Evolutionary conservation across 2,329 filamentous ascomycete genomes (phyloP), one percentile per base, ranked within the genome.

Genomic region (Colletotrichum orchidophilum): DNA sequence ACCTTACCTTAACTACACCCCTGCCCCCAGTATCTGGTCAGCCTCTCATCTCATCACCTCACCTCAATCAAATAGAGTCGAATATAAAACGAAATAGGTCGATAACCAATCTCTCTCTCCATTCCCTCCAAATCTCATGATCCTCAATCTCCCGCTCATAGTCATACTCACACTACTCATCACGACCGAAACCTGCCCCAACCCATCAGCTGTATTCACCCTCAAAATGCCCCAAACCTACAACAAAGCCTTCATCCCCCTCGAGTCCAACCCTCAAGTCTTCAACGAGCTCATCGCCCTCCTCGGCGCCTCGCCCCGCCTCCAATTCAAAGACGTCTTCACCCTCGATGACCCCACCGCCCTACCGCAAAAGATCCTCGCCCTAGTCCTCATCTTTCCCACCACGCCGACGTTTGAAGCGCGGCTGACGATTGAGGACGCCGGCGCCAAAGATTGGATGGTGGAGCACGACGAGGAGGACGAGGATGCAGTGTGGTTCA

Each of bases 401-500:
- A 87, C 92, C 63, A 89, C 85, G 26, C 75, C 83, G 50, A 86
- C 85, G 55, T 93, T 92, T 81, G 89, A 92, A 80, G 82, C 59
- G 9, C 87, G 87, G 76, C 86, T 90, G 52, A 75, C 79, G 52
- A 78, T 31, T 5, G 61, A 71, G 5, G 75, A 77, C 11, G 57
- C 54, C 15, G 39, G n/a, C 2, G 57, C 59, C 0, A n/a, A 59
- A 8, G 65, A 75, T 21, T 75, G 77, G 69, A 55, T 55, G 42
- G 64, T 71, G 1, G 62, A 29, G 21, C 65, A 68, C 12, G 24
- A 55, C 31, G 90, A 90, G 1, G 80, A 85, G 4, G 76, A 79
- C 1, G 91, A 93, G 73, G 85, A 88, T n/a, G 88, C 92, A 0
- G 79, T 92, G n/a, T 94, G 91, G 91, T 93, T 91, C 80, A 91